These are phyloP conservation scores for Skeletonema menzelii DNA, from an alignment of 108 stramenopile species.

Conservation along the genomic window DNA sequence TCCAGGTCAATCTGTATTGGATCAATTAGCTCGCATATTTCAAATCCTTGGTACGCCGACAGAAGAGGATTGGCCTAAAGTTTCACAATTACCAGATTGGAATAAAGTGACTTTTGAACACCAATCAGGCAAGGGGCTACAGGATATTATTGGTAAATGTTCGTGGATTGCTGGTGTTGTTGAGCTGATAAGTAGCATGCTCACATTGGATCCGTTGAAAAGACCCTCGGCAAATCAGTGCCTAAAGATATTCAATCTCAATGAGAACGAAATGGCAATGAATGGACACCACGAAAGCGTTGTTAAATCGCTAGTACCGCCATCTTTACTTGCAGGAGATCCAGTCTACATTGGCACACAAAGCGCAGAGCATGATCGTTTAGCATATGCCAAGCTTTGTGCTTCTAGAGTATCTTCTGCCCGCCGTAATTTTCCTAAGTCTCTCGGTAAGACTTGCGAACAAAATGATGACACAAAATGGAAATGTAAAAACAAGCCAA, in stretches of 20 bases:
- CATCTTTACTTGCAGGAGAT: conserved; percentile 13
- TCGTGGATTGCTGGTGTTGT: conserved; percentile 25
- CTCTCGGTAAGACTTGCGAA: not conserved
- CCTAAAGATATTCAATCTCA: conserved; percentile 15
- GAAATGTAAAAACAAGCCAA: not conserved
- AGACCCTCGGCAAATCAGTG: conserved; percentile 54
- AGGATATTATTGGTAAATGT: conserved; percentile 32
- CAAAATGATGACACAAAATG: not conserved
- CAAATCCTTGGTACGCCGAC: conserved; percentile 66
- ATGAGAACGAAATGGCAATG: not conserved
- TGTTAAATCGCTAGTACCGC: conserved; percentile 16
- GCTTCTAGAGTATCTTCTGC: conserved; percentile 22
- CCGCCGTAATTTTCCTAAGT: conserved; percentile 16
- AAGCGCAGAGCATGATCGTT: conserved; percentile 9
- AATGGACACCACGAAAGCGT: conserved; percentile 13
- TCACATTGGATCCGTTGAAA: conserved; percentile 59
- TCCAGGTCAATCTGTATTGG: conserved; percentile 64
- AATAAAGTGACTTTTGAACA: conserved; percentile 57
- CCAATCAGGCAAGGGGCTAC: conserved; percentile 28
- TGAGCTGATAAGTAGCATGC: conserved; percentile 32
- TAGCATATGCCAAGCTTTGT: conserved; percentile 27
- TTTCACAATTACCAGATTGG: conserved; percentile 58
- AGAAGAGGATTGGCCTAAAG: conserved; percentile 59
- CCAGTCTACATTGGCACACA: conserved; percentile 14
- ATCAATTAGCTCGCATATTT: conserved; percentile 69